These are phyloP conservation scores for Termitomyces sp. DNA, from an alignment of 768 basidiomycete species.

Conservation along the genomic window DNA sequence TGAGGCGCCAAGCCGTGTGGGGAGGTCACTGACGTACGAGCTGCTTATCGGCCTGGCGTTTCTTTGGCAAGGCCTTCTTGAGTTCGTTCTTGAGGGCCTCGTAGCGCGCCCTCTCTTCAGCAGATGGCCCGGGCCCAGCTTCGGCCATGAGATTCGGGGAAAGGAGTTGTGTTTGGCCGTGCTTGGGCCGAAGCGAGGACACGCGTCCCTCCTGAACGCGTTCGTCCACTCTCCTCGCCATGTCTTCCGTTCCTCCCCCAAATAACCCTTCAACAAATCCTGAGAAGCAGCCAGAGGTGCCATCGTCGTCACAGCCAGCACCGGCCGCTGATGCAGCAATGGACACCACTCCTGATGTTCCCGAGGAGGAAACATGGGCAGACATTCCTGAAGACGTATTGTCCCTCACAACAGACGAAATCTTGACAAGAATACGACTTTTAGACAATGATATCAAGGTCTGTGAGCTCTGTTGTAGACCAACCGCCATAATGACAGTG, in stretches of 20 bases:
- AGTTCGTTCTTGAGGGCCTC: conserved; percentile 73
- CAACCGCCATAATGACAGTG: neutral
- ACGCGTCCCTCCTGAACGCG: conserved; percentile 31
- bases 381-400: conserved; percentile 90
- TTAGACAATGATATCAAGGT: conserved; percentile 98
- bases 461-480: conserved; percentile 7
- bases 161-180: conserved; percentile 22
- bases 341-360: conserved; percentile 70
- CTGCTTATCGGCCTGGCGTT: conserved; percentile 70
- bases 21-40: conserved; percentile 41
- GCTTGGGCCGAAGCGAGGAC: conserved; percentile 21
- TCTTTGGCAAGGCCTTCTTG: conserved; percentile 66
- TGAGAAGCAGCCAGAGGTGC: conserved; percentile 47
- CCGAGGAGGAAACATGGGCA: conserved; percentile 76
- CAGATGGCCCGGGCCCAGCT: conserved; percentile 29
- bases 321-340: conserved; percentile 39
- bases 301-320: conserved; percentile 26
- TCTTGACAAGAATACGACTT: conserved; percentile 81
- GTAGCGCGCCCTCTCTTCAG: conserved; percentile 70
- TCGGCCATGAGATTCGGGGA: conserved; percentile 30
- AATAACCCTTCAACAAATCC: conserved; percentile 42
- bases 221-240: conserved; percentile 22
- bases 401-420: conserved; percentile 75
- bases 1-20: neutral
- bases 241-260: conserved; percentile 58